Evolutionary conservation across 2,329 filamentous ascomycete genomes (phyloP), one percentile per base, ranked within the genome.

Genomic region (Chaetomium globosum): DNA sequence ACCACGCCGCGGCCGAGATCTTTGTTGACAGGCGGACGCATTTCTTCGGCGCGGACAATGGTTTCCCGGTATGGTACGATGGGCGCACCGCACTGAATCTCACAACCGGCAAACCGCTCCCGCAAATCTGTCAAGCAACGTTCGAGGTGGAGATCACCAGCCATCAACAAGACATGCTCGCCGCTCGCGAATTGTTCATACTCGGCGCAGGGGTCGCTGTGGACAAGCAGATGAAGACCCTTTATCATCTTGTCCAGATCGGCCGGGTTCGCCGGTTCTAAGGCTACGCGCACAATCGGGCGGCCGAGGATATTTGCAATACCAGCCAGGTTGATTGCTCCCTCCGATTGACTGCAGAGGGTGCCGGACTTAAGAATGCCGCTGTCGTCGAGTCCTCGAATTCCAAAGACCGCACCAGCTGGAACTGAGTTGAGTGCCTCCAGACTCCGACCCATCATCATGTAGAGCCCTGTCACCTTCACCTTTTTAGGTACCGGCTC

Each of bases 1-100:
- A 96, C 88, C 0, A 86, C 89, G 55, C 95, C 95, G 73, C 95
- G 85, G 1, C 93, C 93, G 21, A 97, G 82, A 13, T 96, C 91
- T 69, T 93, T 89, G 77, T 96, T 92, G 65, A 84, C 91, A 0
- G 92, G 90, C 1, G 93, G 88, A 28, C 93, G 89, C 95, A 99
- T 99, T 77, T 99, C 95, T 46, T 93, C 87, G 0, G 89, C 91
- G 30, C 87, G 85, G 49, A 97, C 88, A 65, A 96, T 97, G 0
- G 92, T 95, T 79, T 99, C 95, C 64, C 93, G 85, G 77, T 97
- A 99, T 0, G 95, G 95, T 16, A 99, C 95, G 67, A 99, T 98
- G 1, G 95, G 91, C 52, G 92, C 91, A 64, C 95, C 93, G 31
- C 92, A 92, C 74, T 98, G 94, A 60, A 99, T 93, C 70, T 98